phyloP scores from a whole-genome alignment of 1,284 basidiomycete genomes.

The Neonothopanus nambi region DNA sequence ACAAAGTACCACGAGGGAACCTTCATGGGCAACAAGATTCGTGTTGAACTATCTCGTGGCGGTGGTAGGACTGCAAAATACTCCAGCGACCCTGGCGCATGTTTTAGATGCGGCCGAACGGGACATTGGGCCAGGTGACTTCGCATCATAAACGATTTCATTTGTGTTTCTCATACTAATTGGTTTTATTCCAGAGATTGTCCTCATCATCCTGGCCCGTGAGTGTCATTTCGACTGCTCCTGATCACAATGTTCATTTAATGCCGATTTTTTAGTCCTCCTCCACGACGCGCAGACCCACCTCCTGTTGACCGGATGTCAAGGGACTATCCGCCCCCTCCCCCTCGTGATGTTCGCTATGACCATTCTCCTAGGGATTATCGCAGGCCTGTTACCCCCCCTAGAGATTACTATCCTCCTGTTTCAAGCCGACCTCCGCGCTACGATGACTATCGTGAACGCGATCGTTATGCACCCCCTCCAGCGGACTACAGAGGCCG shows the following conservation, averaged over 20 bases:
- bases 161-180: background rate
- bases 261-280: constrained; percentile 19
- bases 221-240: constrained; percentile 17
- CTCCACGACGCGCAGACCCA: constrained; percentile 38
- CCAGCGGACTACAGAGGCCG: constrained; percentile 36
- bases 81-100: constrained; percentile 76
- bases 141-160: background rate
- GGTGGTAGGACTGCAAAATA: constrained; percentile 79
- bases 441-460: constrained; percentile 64
- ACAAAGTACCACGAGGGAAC: constrained; percentile 82
- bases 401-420: constrained; percentile 64
- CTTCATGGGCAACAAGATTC: constrained; percentile 88
- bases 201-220: constrained; percentile 55
- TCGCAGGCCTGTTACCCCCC: constrained; percentile 40
- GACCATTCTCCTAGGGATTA: constrained; percentile 56
- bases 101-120: constrained; percentile 79
- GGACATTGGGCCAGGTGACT: constrained; percentile 85
- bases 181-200: constrained; percentile 59
- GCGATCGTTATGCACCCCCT: constrained; percentile 42
- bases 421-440: constrained; percentile 55
- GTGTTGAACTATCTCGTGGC: constrained; percentile 80
- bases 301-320: constrained; percentile 58
- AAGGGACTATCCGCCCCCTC: constrained; percentile 49
- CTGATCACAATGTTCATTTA: background rate
- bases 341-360: constrained; percentile 45